A percentile compares a stretch with the other conserved stretches of the same genome.
Evolutionary conservation across 2,329 filamentous ascomycete species (phyloP).

Genomic region (Diaporthe sp.): DNA sequence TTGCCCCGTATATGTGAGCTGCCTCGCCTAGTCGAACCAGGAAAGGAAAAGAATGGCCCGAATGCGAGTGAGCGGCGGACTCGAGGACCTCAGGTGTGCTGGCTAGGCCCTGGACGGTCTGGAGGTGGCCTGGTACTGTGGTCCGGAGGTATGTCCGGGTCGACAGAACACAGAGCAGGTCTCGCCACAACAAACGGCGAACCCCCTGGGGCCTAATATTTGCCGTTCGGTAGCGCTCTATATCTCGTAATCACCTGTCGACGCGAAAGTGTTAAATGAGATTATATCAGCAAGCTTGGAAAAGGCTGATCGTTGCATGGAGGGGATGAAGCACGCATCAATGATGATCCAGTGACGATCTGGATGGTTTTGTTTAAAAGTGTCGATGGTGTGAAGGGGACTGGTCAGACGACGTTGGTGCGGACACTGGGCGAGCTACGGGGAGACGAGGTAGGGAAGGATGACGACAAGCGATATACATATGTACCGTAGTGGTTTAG

Average conservation of each 20-base stretch:
- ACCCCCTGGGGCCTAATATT: neutral
- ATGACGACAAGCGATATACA: slow-evolving; percentile 37
- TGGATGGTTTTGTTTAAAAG: slow-evolving; percentile 18
- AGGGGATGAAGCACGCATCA: slow-evolving; percentile 24
- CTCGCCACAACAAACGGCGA: slow-evolving; percentile 21
- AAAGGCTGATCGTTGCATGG: slow-evolving; percentile 29
- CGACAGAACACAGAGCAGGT: slow-evolving; percentile 19
- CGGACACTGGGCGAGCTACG: slow-evolving; percentile 13
- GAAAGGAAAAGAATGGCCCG: neutral
- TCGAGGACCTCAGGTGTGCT: slow-evolving; percentile 3
- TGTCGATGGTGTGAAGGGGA: slow-evolving; percentile 13
- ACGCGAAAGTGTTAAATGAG: slow-evolving; percentile 1
- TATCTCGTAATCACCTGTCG: neutral
- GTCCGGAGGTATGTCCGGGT: neutral
- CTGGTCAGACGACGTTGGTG: slow-evolving; percentile 24
- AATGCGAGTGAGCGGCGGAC: slow-evolving; percentile 1
- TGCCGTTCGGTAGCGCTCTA: neutral
- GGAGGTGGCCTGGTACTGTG: slow-evolving; percentile 2
- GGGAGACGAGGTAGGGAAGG: slow-evolving; percentile 30
- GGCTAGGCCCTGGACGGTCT: slow-evolving; percentile 11
- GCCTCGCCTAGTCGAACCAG: neutral
- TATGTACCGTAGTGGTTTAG: slow-evolving; percentile 31
- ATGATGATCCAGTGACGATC: slow-evolving; percentile 36
- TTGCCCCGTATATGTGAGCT: slow-evolving; percentile 6
- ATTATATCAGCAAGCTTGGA: slow-evolving; percentile 32